Conservation (phyloP, 1,284 basidiomycete species). For the Cutaneotrichosporon dermatis region DNA sequence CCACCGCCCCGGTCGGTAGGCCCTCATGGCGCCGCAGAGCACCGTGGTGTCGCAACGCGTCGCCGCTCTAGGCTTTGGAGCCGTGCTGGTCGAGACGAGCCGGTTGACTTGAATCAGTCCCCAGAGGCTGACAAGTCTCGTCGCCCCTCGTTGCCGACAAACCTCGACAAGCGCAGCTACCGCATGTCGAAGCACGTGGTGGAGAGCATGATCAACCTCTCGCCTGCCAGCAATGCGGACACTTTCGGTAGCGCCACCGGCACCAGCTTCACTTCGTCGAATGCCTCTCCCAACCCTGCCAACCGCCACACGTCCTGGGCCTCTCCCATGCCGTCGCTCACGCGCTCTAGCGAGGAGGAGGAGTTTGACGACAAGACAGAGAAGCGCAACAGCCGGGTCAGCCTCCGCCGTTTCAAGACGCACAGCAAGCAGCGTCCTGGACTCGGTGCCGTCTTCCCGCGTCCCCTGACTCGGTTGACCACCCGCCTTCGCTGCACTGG, state of each 20-base stretch:
- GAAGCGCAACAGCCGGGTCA: slow-evolving; percentile 10
- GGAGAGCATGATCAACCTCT: slow-evolving; percentile 17
- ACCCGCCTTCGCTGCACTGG: slow-evolving; percentile 22
- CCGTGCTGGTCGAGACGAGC: background rate
- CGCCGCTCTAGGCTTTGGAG: slow-evolving; percentile 10
- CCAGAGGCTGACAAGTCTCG: too few relatives aligned
- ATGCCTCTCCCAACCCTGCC: background rate
- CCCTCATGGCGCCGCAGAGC: background rate
- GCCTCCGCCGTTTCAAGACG: slow-evolving; percentile 10
- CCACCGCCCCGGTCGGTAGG: slow-evolving; percentile 8
- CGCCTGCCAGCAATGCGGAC: background rate
- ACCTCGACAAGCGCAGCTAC: slow-evolving; percentile 10
- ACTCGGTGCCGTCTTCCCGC: slow-evolving; percentile 21
- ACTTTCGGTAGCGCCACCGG: background rate
- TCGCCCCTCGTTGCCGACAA: background rate
- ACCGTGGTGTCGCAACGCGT: background rate
- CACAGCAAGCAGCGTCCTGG: slow-evolving; percentile 14
- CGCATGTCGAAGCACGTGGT: slow-evolving; percentile 11
- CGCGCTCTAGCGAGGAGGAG: slow-evolving; percentile 4
- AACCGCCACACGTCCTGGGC: slow-evolving; percentile 14
- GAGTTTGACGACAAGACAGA: slow-evolving; percentile 4
- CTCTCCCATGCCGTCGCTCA: background rate
- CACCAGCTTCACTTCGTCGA: background rate
- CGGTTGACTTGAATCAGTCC: too few relatives aligned
- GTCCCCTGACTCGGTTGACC: slow-evolving; percentile 19